Evolutionary conservation across 805 yeast species (phyloP), one percentile per base, ranked within the genome.

Genomic region (Schwanniomyces vanrijiae): DNA sequence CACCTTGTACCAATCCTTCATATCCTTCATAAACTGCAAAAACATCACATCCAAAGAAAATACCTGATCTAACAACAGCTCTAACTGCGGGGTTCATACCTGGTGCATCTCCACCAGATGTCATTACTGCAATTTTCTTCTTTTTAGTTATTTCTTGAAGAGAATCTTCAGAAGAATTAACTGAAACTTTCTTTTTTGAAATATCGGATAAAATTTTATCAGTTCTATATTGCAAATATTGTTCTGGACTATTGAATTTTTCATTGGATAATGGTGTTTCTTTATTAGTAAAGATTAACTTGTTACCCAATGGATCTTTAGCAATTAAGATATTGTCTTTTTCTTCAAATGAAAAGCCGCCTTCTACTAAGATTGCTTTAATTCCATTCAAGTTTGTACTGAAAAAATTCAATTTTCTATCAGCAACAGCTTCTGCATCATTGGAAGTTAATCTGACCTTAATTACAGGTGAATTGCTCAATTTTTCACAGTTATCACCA

Each of bases 101-200:
- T 7, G 87, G 91, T 24, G 90, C 84, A 60, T 85, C 91, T 56
- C 91, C 91, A 49, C 91, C 91, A 0, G 89, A 83, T 0, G 90
- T 85, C 89, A 85, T 84, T 13, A 85, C 87, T 1, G 84, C 91
- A 49, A 85, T 82, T 53, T 64, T 83, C 73, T 66, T 77, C 68
- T 59, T 63, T 54, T 51, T 58, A 50, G 33, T 46, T 6, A 34
- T 24, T 53, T 46, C 45, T 3, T 37, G n/a, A 7, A 38, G 34
- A n/a, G 48, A 35, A 5, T 14, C 20, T 10, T 35, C 26, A 19
- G 37, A 24, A 18, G n/a, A 4, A n/a, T 40, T 43, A 3, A 41
- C 47, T 47, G 52, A 43, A 40, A 50, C 46, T 20, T 40, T 26
- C 18, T 47, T 33, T 18, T 35, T 37, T 5, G 9, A 40, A 3